These are phyloP conservation scores for Nicotiana benthamiana DNA, from an alignment of 257 asterid species.

Conservation along the genomic window DNA sequence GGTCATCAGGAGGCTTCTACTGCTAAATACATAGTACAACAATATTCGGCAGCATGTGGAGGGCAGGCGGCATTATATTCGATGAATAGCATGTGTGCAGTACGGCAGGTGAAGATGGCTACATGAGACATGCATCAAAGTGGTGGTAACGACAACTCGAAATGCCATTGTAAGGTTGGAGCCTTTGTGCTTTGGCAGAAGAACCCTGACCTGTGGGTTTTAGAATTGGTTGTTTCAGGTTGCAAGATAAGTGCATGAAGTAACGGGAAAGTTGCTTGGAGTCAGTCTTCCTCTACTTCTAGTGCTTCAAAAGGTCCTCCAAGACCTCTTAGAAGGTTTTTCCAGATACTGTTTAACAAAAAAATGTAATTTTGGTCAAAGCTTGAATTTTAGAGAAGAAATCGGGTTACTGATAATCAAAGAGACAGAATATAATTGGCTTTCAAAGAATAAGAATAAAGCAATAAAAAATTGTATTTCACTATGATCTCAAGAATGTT, in stretches of 20 bases:
- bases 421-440: too few relatives aligned
- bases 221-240: constrained; percentile 70
- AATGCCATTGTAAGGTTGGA: constrained; percentile 43
- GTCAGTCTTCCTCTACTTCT: constrained; percentile 53
- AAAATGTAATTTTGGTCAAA: too few relatives aligned
- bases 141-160: constrained; percentile 2
- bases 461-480: too few relatives aligned
- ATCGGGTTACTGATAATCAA: too few relatives aligned
- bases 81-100: constrained; percentile 72
- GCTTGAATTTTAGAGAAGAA: too few relatives aligned
- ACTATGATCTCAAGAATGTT: too few relatives aligned
- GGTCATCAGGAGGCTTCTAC: constrained; percentile 60
- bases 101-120: constrained; percentile 73
- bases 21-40: constrained; percentile 91
- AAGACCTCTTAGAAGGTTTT: constrained; percentile 73
- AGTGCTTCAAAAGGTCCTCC: constrained; percentile 66
- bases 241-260: constrained; percentile 70
- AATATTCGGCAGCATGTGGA: constrained; percentile 88
- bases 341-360: too few relatives aligned
- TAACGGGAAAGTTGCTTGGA: constrained; percentile 80
- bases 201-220: constrained; percentile 83
- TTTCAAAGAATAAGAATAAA: too few relatives aligned
- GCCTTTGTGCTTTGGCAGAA: constrained; percentile 89
- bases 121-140: constrained; percentile 32
- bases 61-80: constrained; percentile 49